Percentiles rank a stretch among this genome's conserved stretches.
These are phyloP conservation scores for Lagenidium giganteum DNA, from an alignment of 352 stramenopile genomes.

Conservation along the genomic window DNA sequence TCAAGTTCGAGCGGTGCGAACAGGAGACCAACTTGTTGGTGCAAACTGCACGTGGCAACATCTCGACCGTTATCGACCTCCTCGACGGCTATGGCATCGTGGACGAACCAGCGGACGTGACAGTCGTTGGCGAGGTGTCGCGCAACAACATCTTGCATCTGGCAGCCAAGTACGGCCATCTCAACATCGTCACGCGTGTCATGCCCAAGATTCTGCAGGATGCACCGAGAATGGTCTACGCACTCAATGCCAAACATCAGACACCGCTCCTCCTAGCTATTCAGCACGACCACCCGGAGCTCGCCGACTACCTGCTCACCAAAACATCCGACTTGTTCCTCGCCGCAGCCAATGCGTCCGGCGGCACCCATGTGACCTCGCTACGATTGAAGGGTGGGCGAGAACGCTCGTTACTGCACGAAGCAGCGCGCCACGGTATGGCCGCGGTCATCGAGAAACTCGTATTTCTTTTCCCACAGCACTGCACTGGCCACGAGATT, in stretches of 20 bases:
- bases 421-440: conserved; percentile 39
- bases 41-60: conserved; percentile 40
- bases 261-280: conserved; percentile 50
- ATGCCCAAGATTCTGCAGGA: conserved; percentile 29
- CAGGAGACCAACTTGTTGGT: conserved; percentile 51
- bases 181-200: conserved; percentile 44
- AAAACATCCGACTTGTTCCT: conserved; percentile 44
- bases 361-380: too few species aligned
- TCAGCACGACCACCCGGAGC: conserved; percentile 32
- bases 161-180: conserved; percentile 36
- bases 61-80: conserved; percentile 51
- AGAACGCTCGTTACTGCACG: conserved; percentile 38
- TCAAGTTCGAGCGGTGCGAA: conserved; percentile 13
- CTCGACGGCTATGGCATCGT: conserved; percentile 49
- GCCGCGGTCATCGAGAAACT: conserved; percentile 38
- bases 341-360: background rate
- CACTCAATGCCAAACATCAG: conserved; percentile 26
- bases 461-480: conserved; percentile 38
- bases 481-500: conserved; percentile 27
- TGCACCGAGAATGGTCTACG: conserved; percentile 28
- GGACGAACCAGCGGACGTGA: conserved; percentile 35
- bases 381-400: conserved; percentile 9
- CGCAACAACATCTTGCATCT: conserved; percentile 49
- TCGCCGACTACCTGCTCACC: conserved; percentile 50
- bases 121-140: conserved; percentile 14